Conservation (phyloP, 768 basidiomycete genomes). For the Leccinum uliginosum region DNA sequence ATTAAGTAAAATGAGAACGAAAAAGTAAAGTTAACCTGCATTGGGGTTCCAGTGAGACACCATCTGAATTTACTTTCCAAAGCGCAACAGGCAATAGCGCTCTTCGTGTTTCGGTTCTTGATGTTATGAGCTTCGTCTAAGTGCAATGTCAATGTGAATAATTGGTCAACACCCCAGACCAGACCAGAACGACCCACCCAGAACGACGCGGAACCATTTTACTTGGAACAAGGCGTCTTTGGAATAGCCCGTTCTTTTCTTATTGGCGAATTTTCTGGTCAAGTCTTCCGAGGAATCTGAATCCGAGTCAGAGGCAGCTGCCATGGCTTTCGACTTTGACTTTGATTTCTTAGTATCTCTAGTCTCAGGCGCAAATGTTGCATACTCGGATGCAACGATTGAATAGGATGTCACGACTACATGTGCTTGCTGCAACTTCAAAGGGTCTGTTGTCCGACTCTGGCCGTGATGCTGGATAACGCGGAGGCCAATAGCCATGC, state of each 20-base stretch:
- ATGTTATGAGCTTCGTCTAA: constrained; percentile 95
- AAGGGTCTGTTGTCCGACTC: constrained; percentile 62
- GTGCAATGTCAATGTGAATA: not conserved
- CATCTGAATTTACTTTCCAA: constrained; percentile 78
- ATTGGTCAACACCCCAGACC: no score
- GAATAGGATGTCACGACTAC: constrained; percentile 88
- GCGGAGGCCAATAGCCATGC: constrained; percentile 59
- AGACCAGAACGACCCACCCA: constrained; percentile 47
- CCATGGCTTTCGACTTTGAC: constrained; percentile 30
- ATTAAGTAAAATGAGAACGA: not conserved
- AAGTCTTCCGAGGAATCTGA: constrained; percentile 39
- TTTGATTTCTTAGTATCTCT: constrained; percentile 51
- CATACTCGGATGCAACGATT: constrained; percentile 77
- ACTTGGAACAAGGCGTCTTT: constrained; percentile 71
- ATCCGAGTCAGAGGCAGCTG: constrained; percentile 27
- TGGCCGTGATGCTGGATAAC: constrained; percentile 86
- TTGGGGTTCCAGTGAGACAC: constrained; percentile 84
- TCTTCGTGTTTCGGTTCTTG: constrained; percentile 80
- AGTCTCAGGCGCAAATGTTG: constrained; percentile 41
- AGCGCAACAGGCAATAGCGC: constrained; percentile 72
- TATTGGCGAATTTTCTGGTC: constrained; percentile 35
- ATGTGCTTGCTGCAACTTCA: constrained; percentile 48
- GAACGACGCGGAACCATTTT: constrained; percentile 81
- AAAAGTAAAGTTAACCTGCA: constrained; percentile 36
- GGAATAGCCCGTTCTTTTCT: constrained; percentile 41